phyloP scores from a whole-genome alignment of 2,329 filamentous ascomycete genomes.

The Coniella vitis region DNA sequence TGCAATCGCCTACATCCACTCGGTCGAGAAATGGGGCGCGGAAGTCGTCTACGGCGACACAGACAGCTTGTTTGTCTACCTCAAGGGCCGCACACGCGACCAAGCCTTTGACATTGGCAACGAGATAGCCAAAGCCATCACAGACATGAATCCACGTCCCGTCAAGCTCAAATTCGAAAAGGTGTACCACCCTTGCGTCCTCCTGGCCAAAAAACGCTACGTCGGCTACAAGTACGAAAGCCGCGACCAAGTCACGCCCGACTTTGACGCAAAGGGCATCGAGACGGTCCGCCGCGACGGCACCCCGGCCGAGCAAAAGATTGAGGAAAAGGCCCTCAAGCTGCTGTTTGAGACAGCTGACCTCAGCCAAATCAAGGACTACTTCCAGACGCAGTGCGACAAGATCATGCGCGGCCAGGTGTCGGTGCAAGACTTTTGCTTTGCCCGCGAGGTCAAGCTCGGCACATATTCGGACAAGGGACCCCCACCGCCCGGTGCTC shows the following conservation, averaged over 20 bases:
- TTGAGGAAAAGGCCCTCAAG: conserved; percentile 86
- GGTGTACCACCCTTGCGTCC: conserved; percentile 89
- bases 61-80: conserved; percentile 85
- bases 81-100: conserved; percentile 79
- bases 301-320: conserved; percentile 91
- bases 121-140: conserved; percentile 84
- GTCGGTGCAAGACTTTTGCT: conserved; percentile 92
- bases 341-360: conserved; percentile 87
- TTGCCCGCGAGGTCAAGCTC: conserved; percentile 84
- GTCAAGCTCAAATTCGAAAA: conserved; percentile 98
- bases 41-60: conserved; percentile 99
- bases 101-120: conserved; percentile 90
- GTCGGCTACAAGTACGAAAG: conserved; percentile 96
- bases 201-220: conserved; percentile 95
- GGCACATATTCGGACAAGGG: conserved; percentile 82
- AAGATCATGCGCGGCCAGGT: conserved; percentile 90
- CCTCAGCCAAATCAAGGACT: conserved; percentile 78
- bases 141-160: conserved; percentile 81
- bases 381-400: conserved; percentile 82
- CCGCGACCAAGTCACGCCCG: conserved; percentile 65
- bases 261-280: conserved; percentile 97
- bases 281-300: conserved; percentile 95
- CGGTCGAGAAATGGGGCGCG: conserved; percentile 77
- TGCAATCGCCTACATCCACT: conserved; percentile 87
- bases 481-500: conserved; percentile 74